A percentile compares a stretch with the other conserved stretches of the same genome.
These are phyloP conservation scores for Bruguiera hainesii DNA, from an alignment of 441 rosid species.

Conservation along the genomic window DNA sequence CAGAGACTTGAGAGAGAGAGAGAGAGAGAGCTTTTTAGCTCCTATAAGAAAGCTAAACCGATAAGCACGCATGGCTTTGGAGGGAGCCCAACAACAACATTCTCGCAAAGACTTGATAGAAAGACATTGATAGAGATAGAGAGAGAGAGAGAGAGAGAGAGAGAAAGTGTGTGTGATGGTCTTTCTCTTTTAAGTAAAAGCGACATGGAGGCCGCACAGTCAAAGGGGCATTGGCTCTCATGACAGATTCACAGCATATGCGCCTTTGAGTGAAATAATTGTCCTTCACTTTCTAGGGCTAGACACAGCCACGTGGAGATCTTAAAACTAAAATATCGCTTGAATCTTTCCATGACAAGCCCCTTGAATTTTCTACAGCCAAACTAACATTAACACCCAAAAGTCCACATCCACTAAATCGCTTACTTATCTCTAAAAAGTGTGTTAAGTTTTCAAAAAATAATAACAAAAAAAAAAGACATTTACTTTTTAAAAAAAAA, in stretches of 20 bases:
- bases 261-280: conserved; percentile 26
- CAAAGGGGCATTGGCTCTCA: conserved; percentile 29
- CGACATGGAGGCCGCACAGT: conserved; percentile 35
- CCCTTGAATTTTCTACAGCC: conserved; percentile 1
- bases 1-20: conserved; percentile 2
- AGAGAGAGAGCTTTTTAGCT: conserved; percentile 13
- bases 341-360: conserved; percentile 17
- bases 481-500: no score
- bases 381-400: conserved; percentile 6
- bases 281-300: conserved; percentile 27
- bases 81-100: conserved; percentile 29
- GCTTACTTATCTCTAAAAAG: not conserved
- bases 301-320: conserved; percentile 26
- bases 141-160: conserved; percentile 7
- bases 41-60: conserved; percentile 24
- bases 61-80: conserved; percentile 53
- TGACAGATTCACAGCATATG: conserved; percentile 22
- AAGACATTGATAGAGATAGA: not conserved
- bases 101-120: conserved; percentile 17
- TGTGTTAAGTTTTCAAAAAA: no score
- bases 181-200: conserved; percentile 55
- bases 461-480: no score
- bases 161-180: conserved; percentile 4
- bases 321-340: not conserved
- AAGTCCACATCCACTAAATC: conserved; percentile 9